Evolutionary conservation across 768 basidiomycete genomes (phyloP).

Genomic region (Termitomyces heimii): DNA sequence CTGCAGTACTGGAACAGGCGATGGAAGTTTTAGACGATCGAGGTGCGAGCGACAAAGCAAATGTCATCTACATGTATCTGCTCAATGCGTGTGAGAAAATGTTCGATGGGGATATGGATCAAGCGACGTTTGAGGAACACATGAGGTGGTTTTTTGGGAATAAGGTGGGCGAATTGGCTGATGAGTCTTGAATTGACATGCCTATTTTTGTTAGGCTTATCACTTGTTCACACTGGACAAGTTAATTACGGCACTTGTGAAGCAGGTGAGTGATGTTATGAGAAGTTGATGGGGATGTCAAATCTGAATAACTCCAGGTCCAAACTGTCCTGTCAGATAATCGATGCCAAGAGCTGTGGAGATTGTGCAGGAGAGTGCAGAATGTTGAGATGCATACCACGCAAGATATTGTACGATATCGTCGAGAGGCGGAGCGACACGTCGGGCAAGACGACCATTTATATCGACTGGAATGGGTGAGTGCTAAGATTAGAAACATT

Average conservation of each 20-base stretch:
- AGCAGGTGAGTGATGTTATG: slow-evolving; percentile 58
- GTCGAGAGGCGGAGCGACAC: slow-evolving; percentile 73
- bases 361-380: slow-evolving; percentile 63
- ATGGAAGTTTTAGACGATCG: slow-evolving; percentile 54
- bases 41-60: slow-evolving; percentile 39
- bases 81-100: slow-evolving; percentile 89
- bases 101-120: slow-evolving; percentile 91
- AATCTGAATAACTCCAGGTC: slow-evolving; percentile 42
- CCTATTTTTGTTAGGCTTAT: slow-evolving; percentile 63
- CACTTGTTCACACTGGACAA: slow-evolving; percentile 93
- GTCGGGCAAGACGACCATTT: slow-evolving; percentile 72
- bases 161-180: slow-evolving; percentile 43
- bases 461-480: slow-evolving; percentile 77
- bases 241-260: slow-evolving; percentile 80
- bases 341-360: slow-evolving; percentile 84
- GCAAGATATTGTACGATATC: slow-evolving; percentile 70
- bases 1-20: slow-evolving; percentile 61
- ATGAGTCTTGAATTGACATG: slow-evolving; percentile 1
- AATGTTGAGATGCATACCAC: slow-evolving; percentile 43
- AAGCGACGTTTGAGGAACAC: slow-evolving; percentile 89
- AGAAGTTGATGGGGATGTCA: background rate
- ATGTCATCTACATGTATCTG: slow-evolving; percentile 83
- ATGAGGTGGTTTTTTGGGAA: slow-evolving; percentile 93
- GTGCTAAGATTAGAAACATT: slow-evolving; percentile 20
- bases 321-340: slow-evolving; percentile 81